phyloP scores from a whole-genome alignment of 2,329 filamentous ascomycete species.

The Claviceps lovelessii region DNA sequence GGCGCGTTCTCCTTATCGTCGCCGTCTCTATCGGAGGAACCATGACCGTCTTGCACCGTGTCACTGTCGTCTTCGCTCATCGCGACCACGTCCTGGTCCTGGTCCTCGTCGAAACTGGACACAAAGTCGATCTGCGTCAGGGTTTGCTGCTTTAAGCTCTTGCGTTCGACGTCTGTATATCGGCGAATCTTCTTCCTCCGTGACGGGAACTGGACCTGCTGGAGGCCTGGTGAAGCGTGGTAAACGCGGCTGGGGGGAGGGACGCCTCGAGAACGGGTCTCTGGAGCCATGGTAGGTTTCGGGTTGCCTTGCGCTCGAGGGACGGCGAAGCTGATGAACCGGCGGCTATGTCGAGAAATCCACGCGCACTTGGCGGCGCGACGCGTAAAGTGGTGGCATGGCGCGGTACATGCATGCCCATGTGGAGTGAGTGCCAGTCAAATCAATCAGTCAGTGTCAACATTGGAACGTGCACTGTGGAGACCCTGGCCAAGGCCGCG shows the following conservation, averaged over 20 bases:
- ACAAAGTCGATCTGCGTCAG: constrained; percentile 29
- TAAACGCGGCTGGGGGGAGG: constrained; percentile 24
- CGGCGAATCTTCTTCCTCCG: constrained; percentile 21
- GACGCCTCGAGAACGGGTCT: constrained; percentile 24
- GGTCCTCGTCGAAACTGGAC: constrained; percentile 19
- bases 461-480: neutral
- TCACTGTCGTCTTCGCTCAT: constrained; percentile 15
- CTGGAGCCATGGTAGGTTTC: constrained; percentile 10
- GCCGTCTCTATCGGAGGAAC: neutral
- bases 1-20: constrained; percentile 9
- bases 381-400: neutral
- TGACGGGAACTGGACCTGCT: constrained; percentile 25
- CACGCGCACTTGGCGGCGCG: neutral
- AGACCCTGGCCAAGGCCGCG: neutral
- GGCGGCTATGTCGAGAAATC: neutral
- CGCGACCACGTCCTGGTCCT: constrained; percentile 10
- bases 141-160: constrained; percentile 25
- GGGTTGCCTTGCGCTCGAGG: neutral
- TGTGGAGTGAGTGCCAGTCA: neutral
- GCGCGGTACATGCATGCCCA: neutral
- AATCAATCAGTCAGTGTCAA: neutral
- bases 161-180: constrained; percentile 17
- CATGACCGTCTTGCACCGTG: neutral
- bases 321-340: neutral
- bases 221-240: constrained; percentile 21